Evolutionary conservation across 2,329 filamentous ascomycete species (phyloP).

Genomic region (Cyphellophora europaea): DNA sequence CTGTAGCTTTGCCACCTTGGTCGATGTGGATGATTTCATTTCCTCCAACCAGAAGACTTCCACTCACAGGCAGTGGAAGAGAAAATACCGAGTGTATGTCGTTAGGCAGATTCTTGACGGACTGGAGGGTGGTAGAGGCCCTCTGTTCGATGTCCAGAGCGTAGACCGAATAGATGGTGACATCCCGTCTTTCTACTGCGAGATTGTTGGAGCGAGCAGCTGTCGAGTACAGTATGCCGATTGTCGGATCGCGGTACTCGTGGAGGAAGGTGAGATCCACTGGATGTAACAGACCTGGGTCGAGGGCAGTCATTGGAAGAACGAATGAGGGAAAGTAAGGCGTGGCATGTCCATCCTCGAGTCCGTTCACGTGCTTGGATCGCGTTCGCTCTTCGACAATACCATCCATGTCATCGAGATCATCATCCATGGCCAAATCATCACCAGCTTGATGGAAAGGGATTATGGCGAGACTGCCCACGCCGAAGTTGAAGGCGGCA

Average conservation of each 20-base stretch:
- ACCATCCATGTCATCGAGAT: conserved; percentile 77
- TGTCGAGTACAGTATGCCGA: conserved; percentile 81
- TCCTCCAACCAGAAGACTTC: conserved; percentile 72
- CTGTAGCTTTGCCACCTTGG: conserved; percentile 87
- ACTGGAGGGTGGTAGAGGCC: conserved; percentile 85
- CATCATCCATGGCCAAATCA: conserved; percentile 70
- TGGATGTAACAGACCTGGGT: conserved; percentile 77
- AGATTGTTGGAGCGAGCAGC: conserved; percentile 65
- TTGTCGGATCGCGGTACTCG: conserved; percentile 95
- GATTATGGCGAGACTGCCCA: conserved; percentile 80
- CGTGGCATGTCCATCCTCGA: conserved; percentile 37
- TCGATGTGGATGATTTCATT: conserved; percentile 95
- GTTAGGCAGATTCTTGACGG: conserved; percentile 74
- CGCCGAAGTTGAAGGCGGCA: conserved; percentile 85
- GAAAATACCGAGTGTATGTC: conserved; percentile 78
- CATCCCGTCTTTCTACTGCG: conserved; percentile 67
- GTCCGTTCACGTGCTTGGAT: conserved; percentile 26
- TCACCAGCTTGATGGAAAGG: conserved; percentile 82
- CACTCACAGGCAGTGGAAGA: conserved; percentile 76
- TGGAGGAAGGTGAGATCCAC: conserved; percentile 88
- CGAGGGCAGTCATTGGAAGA: conserved; percentile 76
- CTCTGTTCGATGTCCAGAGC: conserved; percentile 88
- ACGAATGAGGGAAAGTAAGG: conserved; percentile 90
- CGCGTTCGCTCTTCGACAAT: conserved; percentile 47
- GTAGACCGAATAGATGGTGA: conserved; percentile 85